These are phyloP conservation scores for Aspergillus sp. DNA, from an alignment of 2,329 filamentous ascomycete species.

Conservation along the genomic window DNA sequence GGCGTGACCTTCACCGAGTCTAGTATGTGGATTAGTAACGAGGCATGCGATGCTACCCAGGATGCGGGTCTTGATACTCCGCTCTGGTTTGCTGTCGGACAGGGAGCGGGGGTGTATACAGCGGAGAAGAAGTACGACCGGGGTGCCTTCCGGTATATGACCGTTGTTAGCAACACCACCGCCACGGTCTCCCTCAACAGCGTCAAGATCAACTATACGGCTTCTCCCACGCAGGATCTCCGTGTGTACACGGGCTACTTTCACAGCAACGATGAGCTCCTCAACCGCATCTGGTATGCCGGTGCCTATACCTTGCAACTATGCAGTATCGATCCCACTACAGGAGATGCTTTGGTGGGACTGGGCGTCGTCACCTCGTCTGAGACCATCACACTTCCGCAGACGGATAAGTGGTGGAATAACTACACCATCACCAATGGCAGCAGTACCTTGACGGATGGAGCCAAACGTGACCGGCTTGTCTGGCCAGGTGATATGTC, in stretches of 20 bases:
- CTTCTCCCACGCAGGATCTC: constrained; percentile 41
- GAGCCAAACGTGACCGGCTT: constrained; percentile 45
- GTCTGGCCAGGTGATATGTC: constrained; percentile 66
- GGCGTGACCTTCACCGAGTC: constrained; percentile 46
- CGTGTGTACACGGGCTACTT: constrained; percentile 56
- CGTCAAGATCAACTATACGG: constrained; percentile 48
- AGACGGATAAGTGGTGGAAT: constrained; percentile 33
- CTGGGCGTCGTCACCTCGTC: constrained; percentile 6
- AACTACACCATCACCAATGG: constrained; percentile 34
- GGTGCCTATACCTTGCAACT: constrained; percentile 52
- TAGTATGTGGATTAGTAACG: constrained; percentile 51
- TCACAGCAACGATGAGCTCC: constrained; percentile 50
- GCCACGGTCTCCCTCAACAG: constrained; percentile 41
- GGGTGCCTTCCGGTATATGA: constrained; percentile 52
- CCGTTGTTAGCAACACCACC: constrained; percentile 47
- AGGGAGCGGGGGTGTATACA: constrained; percentile 42
- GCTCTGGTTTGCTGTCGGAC: constrained; percentile 49
- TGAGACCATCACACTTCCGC: constrained; percentile 16
- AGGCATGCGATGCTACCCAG: constrained; percentile 50
- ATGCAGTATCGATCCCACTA: constrained; percentile 33
- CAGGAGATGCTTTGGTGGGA: constrained; percentile 24
- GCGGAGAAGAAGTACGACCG: constrained; percentile 46
- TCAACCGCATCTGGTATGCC: constrained; percentile 61
- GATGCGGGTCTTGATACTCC: constrained; percentile 51
- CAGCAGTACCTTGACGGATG: constrained; percentile 41